Evolutionary conservation across 2,329 filamentous ascomycete species (phyloP).

Genomic region (Hansfordia pulvinata): DNA sequence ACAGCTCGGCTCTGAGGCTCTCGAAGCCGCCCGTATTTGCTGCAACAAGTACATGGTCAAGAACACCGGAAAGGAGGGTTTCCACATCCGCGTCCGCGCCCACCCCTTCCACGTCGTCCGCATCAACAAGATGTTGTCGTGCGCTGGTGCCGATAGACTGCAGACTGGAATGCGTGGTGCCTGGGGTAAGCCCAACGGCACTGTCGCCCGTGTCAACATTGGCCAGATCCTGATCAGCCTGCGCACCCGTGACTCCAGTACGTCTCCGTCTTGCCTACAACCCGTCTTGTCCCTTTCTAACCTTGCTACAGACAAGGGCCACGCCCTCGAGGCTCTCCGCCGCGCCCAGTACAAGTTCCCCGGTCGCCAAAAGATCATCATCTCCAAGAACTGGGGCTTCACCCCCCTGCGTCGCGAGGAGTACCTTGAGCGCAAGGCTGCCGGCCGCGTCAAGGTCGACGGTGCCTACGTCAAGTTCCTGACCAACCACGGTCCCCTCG

Average conservation of each 20-base stretch:
- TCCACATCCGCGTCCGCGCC: conserved; percentile 69
- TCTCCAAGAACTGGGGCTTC: conserved; percentile 99
- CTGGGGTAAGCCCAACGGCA: conserved; percentile 98
- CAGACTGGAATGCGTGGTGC: conserved; percentile 99
- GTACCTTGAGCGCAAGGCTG: conserved; percentile 90
- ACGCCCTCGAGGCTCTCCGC: conserved; percentile 95
- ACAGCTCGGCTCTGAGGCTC: conserved; percentile 98
- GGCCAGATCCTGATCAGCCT: conserved; percentile 97
- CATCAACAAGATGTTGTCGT: conserved; percentile 99
- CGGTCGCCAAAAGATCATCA: conserved; percentile 99
- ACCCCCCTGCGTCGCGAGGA: conserved; percentile 95
- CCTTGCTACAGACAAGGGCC: conserved; percentile 54
- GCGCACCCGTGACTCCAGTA: conserved; percentile 88
- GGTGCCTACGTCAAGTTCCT: conserved; percentile 99
- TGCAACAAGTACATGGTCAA: conserved; percentile 95
- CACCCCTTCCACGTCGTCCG: conserved; percentile 99
- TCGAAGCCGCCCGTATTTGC: conserved; percentile 99
- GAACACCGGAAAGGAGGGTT: conserved; percentile 57
- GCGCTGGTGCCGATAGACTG: conserved; percentile 99
- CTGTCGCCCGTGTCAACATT: conserved; percentile 99
- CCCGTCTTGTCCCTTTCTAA: not conserved
- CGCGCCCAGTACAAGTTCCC: conserved; percentile 99
- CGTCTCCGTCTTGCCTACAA: conserved; percentile 22
- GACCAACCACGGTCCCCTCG: conserved; percentile 77
- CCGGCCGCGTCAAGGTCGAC: conserved; percentile 87